Base-by-base conservation (phyloP, 192 early-diverging fungal genomes). In the Coemansia sp. region DNA sequence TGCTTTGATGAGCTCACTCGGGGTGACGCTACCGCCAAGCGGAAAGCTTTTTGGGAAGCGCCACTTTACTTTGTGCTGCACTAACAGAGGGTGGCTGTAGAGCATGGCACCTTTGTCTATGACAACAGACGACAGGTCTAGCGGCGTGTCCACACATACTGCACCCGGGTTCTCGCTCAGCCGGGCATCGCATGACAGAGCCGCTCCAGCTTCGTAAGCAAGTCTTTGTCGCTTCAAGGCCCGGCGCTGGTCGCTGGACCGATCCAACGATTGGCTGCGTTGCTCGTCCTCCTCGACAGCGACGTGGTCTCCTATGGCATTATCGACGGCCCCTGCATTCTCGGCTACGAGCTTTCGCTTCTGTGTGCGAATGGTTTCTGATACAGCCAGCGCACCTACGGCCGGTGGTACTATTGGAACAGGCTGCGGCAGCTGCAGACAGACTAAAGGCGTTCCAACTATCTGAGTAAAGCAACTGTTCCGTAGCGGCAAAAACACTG, bases 381-480 rank as follows among this genome's bases (percentile, higher is more conserved):
- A 19, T 4, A 15, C 35, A n/a, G 51, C 31, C 13, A 54, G 49
- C 1, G 47, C 50, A n/a, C 26, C 23, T 5, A 49, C 40, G 13
- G 25, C 40, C 4, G 68, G 42, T 7, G 40, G 48, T 8, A 33
- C 17, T 10, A 71, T 64, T 3, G 15, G 25, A 8, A 46, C 26
- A 9, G 53, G 15, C 8, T 35, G 53, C 5, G 63, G 62, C 40
- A 46, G 45, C 0, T 19, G 22, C 45, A 51, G 6, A 18, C 26
- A 52, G 3, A 52, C 49, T 10, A 77, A 21, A 8, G 73, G 66
- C 9, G 27, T 13, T 1, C 73, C 73, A 43, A 62, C 58, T 56
- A 77, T 54, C 54, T 77, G 73, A 13, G 53, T 43, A 41, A 41
- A 77, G 39, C 53, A 53, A 23, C 43, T 21, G 35, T 60, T 77